Evolutionary conservation across 306 rosid species (phyloP), one percentile per base, ranked within the genome.

Genomic region (Cicer arietinum): DNA sequence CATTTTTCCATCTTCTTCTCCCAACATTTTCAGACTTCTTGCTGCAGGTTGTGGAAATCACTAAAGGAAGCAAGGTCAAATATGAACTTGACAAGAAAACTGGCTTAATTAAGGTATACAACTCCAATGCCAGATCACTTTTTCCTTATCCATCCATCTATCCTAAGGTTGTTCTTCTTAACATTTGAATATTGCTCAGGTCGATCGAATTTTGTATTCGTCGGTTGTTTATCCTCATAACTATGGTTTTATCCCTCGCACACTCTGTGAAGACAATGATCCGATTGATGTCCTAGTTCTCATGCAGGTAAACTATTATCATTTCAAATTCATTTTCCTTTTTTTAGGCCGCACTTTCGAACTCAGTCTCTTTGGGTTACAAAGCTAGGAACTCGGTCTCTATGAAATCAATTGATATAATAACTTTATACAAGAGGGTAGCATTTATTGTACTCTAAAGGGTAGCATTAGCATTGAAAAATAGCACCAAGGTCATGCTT

Each of bases 1-100:
- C 10, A 7, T 9, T 7, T 7, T 7, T 43, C 8, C 6, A 1
- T 43, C 45, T 42, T 42, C 8, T 42, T 43, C 46, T 8, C 46
- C 46, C 46, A 43, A 43, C 10, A 43, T 6, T 43, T 77, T 43
- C 10, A 10, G 13, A 20, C 7, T 67, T 71, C 39, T 72, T 59
- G 78, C 7, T 77, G 66, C 88, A 94, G 98, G 97, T 91, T 86
- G 96, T 94, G 83, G 97, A 94, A 88, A 94, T 94, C 78, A 70
- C 91, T n/a, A 90, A 90, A 80, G 98, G 98, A 86, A 94, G 96
- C 85, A 94, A 94, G 83, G 98, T 94, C 68, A 94, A 94, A 71
- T 94, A 91, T 76, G 98, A 94, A 81, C 98, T 94, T 77, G 97
- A 91, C 86, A 94, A 94, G 85, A 94, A 91, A 84, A 94, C 98